Percentiles rank a stretch among this genome's conserved stretches.
Evolutionary conservation across 2,329 filamentous ascomycete genomes (phyloP).

Genomic region (Pseudogymnoascus pannorum): DNA sequence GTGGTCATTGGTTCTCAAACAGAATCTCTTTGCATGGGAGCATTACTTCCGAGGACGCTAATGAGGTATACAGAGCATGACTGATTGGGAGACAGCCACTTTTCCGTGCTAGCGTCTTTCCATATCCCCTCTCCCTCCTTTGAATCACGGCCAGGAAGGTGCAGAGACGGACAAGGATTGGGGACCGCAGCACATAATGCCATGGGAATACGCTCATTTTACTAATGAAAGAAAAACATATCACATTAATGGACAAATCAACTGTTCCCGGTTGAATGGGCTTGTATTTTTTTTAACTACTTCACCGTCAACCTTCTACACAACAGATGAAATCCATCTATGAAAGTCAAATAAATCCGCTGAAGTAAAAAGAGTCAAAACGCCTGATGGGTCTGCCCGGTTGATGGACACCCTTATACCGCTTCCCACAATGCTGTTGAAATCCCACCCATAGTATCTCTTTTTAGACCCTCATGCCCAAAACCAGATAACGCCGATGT

Average conservation of each 20-base stretch:
- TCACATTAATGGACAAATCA: neutral
- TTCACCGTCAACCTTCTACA: slow-evolving; percentile 7
- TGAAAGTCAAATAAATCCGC: slow-evolving; percentile 9
- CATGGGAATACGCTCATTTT: too few species aligned
- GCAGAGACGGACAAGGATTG: too few species aligned
- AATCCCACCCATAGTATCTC: slow-evolving; percentile 18
- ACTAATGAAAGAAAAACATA: too few species aligned
- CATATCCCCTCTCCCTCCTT: too few species aligned
- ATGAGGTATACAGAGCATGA: too few species aligned
- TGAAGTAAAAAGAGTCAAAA: slow-evolving; percentile 3
- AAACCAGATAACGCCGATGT: slow-evolving; percentile 38
- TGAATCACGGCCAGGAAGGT: too few species aligned
- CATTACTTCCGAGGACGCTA: too few species aligned
- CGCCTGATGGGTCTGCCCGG: neutral
- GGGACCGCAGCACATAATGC: too few species aligned
- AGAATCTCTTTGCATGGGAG: too few species aligned
- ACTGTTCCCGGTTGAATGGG: slow-evolving; percentile 9
- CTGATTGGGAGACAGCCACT: too few species aligned
- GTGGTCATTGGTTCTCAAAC: too few species aligned
- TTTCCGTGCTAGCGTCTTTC: too few species aligned
- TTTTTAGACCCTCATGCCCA: slow-evolving; percentile 21
- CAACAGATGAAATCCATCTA: slow-evolving; percentile 6
- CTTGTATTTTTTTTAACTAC: slow-evolving; percentile 9
- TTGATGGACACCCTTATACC: slow-evolving; percentile 9
- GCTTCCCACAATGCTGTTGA: slow-evolving; percentile 11